Evolutionary conservation across 2,329 filamentous ascomycete species (phyloP).

Genomic region (Plectosphaerella plurivora): DNA sequence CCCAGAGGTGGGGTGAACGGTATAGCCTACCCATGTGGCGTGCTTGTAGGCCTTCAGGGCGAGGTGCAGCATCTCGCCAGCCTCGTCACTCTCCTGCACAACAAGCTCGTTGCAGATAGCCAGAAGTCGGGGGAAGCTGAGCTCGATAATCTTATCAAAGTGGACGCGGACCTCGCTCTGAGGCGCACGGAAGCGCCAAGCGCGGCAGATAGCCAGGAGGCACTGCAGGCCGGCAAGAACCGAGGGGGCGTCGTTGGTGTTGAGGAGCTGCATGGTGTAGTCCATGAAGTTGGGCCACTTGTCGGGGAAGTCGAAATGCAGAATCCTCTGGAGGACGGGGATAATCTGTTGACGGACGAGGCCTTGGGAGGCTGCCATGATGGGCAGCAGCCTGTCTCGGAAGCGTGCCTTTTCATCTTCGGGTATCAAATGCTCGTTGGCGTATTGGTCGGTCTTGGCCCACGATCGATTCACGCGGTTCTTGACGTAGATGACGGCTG

Average conservation of each 20-base stretch:
- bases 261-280: slow-evolving; percentile 83
- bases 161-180: slow-evolving; percentile 74
- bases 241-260: slow-evolving; percentile 78
- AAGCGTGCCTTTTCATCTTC: slow-evolving; percentile 88
- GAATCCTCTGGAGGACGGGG: slow-evolving; percentile 89
- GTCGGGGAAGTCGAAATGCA: slow-evolving; percentile 91
- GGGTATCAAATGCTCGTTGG: slow-evolving; percentile 69
- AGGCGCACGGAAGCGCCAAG: slow-evolving; percentile 85
- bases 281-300: slow-evolving; percentile 94
- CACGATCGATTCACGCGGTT: slow-evolving; percentile 94
- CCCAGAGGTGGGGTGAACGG: background rate
- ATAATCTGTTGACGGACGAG: slow-evolving; percentile 89
- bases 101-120: slow-evolving; percentile 84
- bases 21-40: slow-evolving; percentile 72
- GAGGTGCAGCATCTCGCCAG: slow-evolving; percentile 92
- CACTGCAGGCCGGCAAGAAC: slow-evolving; percentile 94
- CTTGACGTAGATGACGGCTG: slow-evolving; percentile 96
- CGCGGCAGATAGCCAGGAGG: slow-evolving; percentile 87
- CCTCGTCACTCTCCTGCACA: slow-evolving; percentile 87
- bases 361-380: slow-evolving; percentile 75
- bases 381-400: slow-evolving; percentile 81
- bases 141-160: slow-evolving; percentile 91
- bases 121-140: slow-evolving; percentile 83
- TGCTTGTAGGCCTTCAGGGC: slow-evolving; percentile 98
- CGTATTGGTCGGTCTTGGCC: slow-evolving; percentile 71